Percentiles rank a stretch among this genome's conserved stretches.
Conservation (phyloP, 2,329 filamentous ascomycete genomes). For the Scopulariopsis brevicaulis region DNA sequence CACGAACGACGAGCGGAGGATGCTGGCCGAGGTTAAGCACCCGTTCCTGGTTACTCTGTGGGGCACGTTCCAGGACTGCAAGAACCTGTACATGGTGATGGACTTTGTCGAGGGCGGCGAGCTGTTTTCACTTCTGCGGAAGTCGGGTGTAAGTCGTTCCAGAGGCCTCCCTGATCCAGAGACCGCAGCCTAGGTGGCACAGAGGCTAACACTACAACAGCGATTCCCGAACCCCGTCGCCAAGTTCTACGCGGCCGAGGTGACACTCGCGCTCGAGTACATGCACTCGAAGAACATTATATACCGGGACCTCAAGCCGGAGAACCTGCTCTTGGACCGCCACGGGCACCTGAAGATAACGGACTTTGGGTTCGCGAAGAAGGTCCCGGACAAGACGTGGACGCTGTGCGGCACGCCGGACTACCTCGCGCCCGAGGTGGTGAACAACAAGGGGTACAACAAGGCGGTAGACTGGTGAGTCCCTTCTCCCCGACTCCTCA, state of each 20-base stretch:
- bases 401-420: slow-evolving; percentile 95
- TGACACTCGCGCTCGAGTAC: slow-evolving; percentile 91
- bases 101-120: slow-evolving; percentile 98
- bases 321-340: slow-evolving; percentile 83
- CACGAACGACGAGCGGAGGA: slow-evolving; percentile 92
- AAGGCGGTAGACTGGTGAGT: slow-evolving; percentile 97
- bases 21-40: slow-evolving; percentile 95
- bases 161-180: not conserved
- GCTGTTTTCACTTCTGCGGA: slow-evolving; percentile 86
- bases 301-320: slow-evolving; percentile 93
- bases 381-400: slow-evolving; percentile 98
- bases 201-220: slow-evolving; percentile 32
- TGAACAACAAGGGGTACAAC: slow-evolving; percentile 99
- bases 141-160: slow-evolving; percentile 61
- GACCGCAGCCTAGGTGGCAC: not conserved
- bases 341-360: slow-evolving; percentile 95
- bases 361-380: slow-evolving; percentile 97
- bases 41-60: slow-evolving; percentile 95
- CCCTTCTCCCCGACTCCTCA: not conserved
- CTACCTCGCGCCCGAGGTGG: slow-evolving; percentile 93
- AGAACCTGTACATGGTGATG: slow-evolving; percentile 99
- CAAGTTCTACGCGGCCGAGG: slow-evolving; percentile 98
- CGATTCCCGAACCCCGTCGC: slow-evolving; percentile 97
- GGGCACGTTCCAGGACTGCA: slow-evolving; percentile 94
- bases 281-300: slow-evolving; percentile 93